Evolutionary conservation across 257 asterid species (phyloP), one percentile per base, ranked within the genome.

Genomic region (Leptodermis oblonga): DNA sequence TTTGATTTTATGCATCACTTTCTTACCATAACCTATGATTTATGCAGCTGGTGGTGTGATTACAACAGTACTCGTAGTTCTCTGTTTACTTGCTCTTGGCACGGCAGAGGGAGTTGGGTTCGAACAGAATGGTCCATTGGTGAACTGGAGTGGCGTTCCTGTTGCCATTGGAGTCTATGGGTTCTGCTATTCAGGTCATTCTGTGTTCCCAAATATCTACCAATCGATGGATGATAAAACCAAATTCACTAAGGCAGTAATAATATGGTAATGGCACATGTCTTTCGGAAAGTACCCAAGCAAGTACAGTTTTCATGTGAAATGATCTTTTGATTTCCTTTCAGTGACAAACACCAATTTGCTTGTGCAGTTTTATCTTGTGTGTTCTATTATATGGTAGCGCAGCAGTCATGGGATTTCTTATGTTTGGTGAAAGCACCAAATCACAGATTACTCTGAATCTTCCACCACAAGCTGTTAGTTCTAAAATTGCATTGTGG

Each of bases 141-240:
- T 87, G 69, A 79, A 76, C 66, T 91, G 89, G 93, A 80, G 80
- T 15, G 96, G 97, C 18, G 31, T 89, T 79, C 95, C 96, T 13
- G 84, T 91, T 73, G 92, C 91, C 34, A 83, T 91, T 36, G 97
- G 97, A 43, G 84, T 91, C 56, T 87, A 85, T 39, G 97, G 97
- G 1, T 91, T 78, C 78, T 91, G 96, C 80, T 91, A 80, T 69
- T 84, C 95, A 5, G 96, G 96, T 62, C 97, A 91, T 70, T 80
- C 96, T 3, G 96, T 91, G 23, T 91, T 89, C 76, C 96, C 96
- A 26, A 91, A 91, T 76, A 91, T 91, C 67, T 91, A 91, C 82
- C 97, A 91, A 71, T 89, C 97, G 53, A 91, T 91, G 96, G 93
- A 91, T 69, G 96, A 91, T 69, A 91, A 87, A 80, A 86, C 86